Conservation (phyloP, 1,284 basidiomycete species). For the Chondrostereum purpureum region DNA sequence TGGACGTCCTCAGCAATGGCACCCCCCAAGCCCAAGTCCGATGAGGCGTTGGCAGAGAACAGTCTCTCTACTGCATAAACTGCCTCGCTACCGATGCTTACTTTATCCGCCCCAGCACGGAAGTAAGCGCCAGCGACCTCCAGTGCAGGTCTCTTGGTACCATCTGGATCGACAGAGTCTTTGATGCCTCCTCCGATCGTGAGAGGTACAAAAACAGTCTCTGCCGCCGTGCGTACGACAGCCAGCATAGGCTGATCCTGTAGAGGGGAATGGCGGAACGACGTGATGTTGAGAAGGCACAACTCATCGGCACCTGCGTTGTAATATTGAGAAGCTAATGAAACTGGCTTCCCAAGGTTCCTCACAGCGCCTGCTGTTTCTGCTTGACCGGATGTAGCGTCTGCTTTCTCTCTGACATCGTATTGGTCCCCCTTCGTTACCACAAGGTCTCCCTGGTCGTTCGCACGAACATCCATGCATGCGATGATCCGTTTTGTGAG, state of each 20-base stretch:
- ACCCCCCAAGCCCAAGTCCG: neutral
- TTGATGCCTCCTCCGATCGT: conserved; percentile 99
- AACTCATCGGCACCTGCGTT: conserved; percentile 91
- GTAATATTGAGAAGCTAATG: conserved; percentile 86
- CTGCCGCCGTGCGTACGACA: conserved; percentile 86
- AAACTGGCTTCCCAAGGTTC: conserved; percentile 97
- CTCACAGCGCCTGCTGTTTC: conserved; percentile 75
- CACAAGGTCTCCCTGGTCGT: conserved; percentile 95
- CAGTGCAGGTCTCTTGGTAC: conserved; percentile 78
- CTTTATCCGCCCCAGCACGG: conserved; percentile 96
- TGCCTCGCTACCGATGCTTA: conserved; percentile 93
- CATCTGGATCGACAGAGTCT: conserved; percentile 93
- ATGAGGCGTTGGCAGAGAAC: conserved; percentile 27
- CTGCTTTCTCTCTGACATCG: conserved; percentile 85
- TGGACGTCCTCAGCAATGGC: conserved; percentile 30
- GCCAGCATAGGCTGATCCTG: conserved; percentile 98
- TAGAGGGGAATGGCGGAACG: conserved; percentile 94
- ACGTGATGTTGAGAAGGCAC: conserved; percentile 98
- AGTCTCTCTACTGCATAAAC: conserved; percentile 90
- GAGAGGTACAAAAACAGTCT: conserved; percentile 93
- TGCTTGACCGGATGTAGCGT: conserved; percentile 22
- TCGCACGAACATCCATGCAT: conserved; percentile 96
- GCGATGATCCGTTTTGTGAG: conserved; percentile 95
- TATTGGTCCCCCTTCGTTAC: conserved; percentile 99
- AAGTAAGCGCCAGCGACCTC: conserved; percentile 97